phyloP scores from a whole-genome alignment of 257 asterid species.

The Capsicum rhomboideum region DNA sequence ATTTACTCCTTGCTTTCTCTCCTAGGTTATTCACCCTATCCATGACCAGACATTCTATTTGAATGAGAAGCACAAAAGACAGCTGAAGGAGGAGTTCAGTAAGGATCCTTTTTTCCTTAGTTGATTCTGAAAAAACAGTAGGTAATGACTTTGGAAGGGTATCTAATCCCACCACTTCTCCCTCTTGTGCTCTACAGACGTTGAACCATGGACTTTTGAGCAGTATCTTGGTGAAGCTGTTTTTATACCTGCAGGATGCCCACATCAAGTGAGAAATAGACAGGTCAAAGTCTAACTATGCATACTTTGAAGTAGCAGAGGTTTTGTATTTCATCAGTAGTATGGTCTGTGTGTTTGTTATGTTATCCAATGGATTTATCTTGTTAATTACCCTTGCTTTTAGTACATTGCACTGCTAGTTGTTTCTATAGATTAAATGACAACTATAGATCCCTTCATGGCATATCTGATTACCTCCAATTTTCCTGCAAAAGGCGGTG shows the following conservation, averaged over 20 bases:
- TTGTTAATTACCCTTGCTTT: neutral
- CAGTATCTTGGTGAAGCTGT: conserved; percentile 41
- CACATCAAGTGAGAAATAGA: conserved; percentile 42
- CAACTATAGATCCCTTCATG: neutral
- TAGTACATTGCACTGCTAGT: neutral
- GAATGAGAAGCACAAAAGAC: conserved; percentile 32
- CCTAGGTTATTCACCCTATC: conserved; percentile 39
- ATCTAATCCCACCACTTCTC: neutral
- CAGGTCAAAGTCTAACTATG: conserved; percentile 21
- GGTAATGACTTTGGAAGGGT: neutral
- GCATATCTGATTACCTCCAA: neutral
- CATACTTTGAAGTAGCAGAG: neutral
- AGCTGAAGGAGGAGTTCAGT: conserved; percentile 35
- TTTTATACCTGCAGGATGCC: conserved; percentile 40
- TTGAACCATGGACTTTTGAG: conserved; percentile 44
- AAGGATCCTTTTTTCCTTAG: neutral
- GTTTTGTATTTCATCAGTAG: neutral
- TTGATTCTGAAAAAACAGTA: conserved; percentile 1
- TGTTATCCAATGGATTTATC: neutral
- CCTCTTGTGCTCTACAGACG: conserved; percentile 7
- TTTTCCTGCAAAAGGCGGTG: neutral
- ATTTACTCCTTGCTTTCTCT: neutral
- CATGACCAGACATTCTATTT: conserved; percentile 40
- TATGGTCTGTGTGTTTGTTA: neutral
- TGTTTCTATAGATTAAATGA: neutral